Conservation (phyloP, 768 basidiomycete genomes). For the Candolleomyces eurysporus region DNA sequence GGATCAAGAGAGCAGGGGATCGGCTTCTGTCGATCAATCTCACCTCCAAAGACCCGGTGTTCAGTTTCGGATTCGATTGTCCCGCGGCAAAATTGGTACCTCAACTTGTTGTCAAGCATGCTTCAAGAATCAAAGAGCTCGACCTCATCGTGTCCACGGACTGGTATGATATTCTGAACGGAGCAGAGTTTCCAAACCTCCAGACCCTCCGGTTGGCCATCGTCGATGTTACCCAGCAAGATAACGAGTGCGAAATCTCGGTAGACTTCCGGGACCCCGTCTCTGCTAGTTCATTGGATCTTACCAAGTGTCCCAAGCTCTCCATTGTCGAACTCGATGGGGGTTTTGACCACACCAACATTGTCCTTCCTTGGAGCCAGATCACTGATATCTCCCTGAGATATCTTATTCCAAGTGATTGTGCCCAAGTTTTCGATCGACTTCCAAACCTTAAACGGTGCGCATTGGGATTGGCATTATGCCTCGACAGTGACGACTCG, state of each 20-base stretch:
- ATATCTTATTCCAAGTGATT: neutral
- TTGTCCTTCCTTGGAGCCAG: neutral
- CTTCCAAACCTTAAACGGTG: neutral
- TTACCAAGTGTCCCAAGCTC: neutral
- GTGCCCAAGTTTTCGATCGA: neutral
- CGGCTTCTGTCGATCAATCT: neutral
- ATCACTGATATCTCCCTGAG: neutral
- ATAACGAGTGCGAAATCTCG: neutral
- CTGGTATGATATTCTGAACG: neutral
- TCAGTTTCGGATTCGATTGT: neutral
- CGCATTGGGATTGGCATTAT: neutral
- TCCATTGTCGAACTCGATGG: neutral
- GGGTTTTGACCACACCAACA: neutral
- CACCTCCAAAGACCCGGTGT: neutral
- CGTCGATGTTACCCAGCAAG: neutral
- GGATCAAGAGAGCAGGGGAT: neutral
- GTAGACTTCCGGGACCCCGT: neutral
- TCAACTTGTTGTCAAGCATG: neutral
- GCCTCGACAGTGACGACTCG: neutral
- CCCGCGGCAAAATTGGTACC: neutral
- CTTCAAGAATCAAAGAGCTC: neutral
- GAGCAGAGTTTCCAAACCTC: neutral
- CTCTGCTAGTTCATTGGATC: neutral
- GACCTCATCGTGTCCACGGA: neutral
- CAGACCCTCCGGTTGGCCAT: neutral